Evolutionary conservation across 805 yeast genomes (phyloP).

Genomic region (Kurtzmaniella cleridarum): DNA sequence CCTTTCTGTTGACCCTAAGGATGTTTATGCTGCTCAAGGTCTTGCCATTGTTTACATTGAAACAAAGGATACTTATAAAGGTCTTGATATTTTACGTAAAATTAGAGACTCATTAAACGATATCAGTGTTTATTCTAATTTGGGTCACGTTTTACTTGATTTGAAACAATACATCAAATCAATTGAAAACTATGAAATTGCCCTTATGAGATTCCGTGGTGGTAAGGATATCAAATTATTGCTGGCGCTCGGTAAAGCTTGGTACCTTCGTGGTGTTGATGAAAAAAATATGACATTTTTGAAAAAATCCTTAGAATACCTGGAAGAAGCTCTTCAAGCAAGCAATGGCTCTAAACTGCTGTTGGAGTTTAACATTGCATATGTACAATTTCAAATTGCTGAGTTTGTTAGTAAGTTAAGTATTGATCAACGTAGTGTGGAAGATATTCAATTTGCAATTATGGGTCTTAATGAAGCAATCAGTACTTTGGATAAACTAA

Average conservation of each 20-base stretch:
- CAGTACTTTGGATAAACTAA: conserved; percentile 48
- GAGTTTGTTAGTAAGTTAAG: conserved; percentile 65
- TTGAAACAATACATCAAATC: conserved; percentile 80
- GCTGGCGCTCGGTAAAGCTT: conserved; percentile 77
- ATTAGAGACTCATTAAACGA: conserved; percentile 87
- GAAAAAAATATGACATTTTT: conserved; percentile 63
- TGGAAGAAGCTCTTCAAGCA: conserved; percentile 49
- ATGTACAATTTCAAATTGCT: conserved; percentile 80
- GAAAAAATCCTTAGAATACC: conserved; percentile 55
- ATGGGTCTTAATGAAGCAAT: conserved; percentile 61
- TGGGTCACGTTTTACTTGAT: conserved; percentile 84
- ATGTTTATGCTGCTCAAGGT: conserved; percentile 97
- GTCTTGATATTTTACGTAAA: conserved; percentile 82
- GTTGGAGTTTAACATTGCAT: conserved; percentile 76
- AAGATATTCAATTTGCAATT: conserved; percentile 54
- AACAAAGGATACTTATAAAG: conserved; percentile 64
- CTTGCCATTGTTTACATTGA: conserved; percentile 91
- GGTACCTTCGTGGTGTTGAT: conserved; percentile 71
- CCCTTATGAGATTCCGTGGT: conserved; percentile 59
- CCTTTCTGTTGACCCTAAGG: conserved; percentile 71
- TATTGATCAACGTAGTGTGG: conserved; percentile 52
- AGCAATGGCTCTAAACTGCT: conserved; percentile 28
- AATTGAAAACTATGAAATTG: conserved; percentile 82
- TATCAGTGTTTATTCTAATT: conserved; percentile 73
- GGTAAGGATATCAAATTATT: conserved; percentile 61